Evolutionary conservation across 768 basidiomycete genomes (phyloP).

Genomic region (Boletus subcaerulescens): DNA sequence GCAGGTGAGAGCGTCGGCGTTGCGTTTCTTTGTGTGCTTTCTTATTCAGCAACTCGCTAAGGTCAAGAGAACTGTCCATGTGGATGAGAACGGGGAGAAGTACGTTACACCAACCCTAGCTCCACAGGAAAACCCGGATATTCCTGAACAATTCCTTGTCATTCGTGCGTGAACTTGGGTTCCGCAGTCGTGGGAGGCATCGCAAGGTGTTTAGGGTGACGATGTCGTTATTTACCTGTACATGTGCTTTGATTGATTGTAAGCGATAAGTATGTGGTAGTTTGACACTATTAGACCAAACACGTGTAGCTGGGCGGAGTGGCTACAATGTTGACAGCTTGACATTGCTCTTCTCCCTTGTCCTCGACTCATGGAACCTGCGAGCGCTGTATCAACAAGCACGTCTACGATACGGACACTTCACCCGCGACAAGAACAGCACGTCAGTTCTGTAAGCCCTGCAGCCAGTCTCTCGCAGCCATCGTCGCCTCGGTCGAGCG

Average conservation of each 20-base stretch:
- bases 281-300: conserved; percentile 19
- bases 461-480: conserved; percentile 35
- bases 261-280: too few species aligned
- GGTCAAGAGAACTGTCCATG: conserved; percentile 44
- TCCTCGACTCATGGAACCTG: conserved; percentile 24
- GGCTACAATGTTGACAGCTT: conserved; percentile 1
- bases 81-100: conserved; percentile 39
- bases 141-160: conserved; percentile 74
- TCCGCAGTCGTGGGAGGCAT: neutral
- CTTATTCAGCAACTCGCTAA: conserved; percentile 23
- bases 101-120: conserved; percentile 38
- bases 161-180: conserved; percentile 36
- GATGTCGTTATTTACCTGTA: too few species aligned
- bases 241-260: too few species aligned
- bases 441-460: neutral
- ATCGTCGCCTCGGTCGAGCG: conserved; percentile 48
- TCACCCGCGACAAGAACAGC: conserved; percentile 24
- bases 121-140: conserved; percentile 59
- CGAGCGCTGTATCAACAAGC: conserved; percentile 31
- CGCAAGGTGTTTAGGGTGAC: neutral
- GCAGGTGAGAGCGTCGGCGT: conserved; percentile 46
- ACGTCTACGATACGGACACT: conserved; percentile 39
- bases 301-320: conserved; percentile 30
- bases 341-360: neutral
- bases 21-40: neutral